Evolutionary conservation across 129 eudicot genomes (phyloP), one percentile per base, ranked within the genome.

Genomic region (Centella asiatica): DNA sequence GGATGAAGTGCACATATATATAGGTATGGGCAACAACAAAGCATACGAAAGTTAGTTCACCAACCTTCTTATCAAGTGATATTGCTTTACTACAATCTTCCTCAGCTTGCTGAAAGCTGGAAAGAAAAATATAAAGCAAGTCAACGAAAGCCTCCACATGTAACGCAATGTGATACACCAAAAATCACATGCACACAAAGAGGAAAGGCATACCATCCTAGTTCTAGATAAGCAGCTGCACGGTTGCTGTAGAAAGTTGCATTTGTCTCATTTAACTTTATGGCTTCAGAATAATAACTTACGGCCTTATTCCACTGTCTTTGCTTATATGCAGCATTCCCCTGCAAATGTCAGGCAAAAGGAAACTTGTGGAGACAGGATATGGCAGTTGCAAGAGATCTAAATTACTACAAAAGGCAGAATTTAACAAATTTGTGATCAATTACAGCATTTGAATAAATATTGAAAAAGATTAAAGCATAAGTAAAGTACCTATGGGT

Each of bases 151-250:
- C 34, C 46, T 52, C 6, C 1, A 19, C 22, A 60, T 15, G 59
- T 40, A 32, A 40, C 59, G 44, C 55, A 52, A 14, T n/a, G 28
- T 4, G 1, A 29, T 32, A 51, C 6, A 14, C 23, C 18, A 19
- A 33, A 2, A 24, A 34, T 37, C n/a, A 17, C 14, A 6, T 4
- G 8, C 14, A 15, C 44, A 51, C 5, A 9, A 64, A 17, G 45
- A 31, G 29, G 61, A 5, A 50, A 11, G 52, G 25, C 78, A 27
- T 58, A 86, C 97, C 95, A 79, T 77, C 78, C 94, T 72, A 86
- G 70, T 79, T 86, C 95, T 72, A 90, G 82, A 72, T 77, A 83
- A 25, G 97, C 94, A 77, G 95, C 95, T 70, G 97, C 95, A 32
- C 97, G 74, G 62, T 90, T 90, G 74, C 83, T 54, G 70, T 78